Evolutionary conservation across 768 basidiomycete species (phyloP).

Genomic region (Ramaria sp.): DNA sequence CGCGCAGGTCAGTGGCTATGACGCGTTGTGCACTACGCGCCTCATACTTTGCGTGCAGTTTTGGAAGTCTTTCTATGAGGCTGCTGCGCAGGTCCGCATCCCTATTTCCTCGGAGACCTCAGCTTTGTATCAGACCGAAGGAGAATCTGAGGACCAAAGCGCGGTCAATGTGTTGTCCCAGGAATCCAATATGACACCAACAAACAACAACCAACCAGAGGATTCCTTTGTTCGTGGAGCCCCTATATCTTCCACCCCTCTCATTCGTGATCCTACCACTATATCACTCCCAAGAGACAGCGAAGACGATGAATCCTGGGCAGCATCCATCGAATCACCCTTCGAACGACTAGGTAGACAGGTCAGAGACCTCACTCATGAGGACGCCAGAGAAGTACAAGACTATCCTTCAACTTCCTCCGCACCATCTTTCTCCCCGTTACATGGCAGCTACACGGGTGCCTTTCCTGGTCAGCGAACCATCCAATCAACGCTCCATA

Average conservation of each 20-base stretch:
- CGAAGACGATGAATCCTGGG: slow-evolving; percentile 45
- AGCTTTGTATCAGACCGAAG: slow-evolving; percentile 11
- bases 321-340: slow-evolving; percentile 64
- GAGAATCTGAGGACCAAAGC: slow-evolving; percentile 5
- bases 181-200: slow-evolving; percentile 22
- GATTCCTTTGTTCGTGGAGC: slow-evolving; percentile 66
- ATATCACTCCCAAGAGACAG: slow-evolving; percentile 23
- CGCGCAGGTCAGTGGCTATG: slow-evolving; percentile 53
- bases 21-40: neutral
- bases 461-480: slow-evolving; percentile 13
- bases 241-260: slow-evolving; percentile 72
- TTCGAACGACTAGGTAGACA: slow-evolving; percentile 56
- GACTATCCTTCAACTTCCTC: slow-evolving; percentile 6
- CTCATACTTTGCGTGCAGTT: slow-evolving; percentile 41
- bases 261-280: slow-evolving; percentile 20
- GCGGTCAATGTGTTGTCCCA: slow-evolving; percentile 11
- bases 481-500: slow-evolving; percentile 11
- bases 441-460: neutral
- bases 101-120: slow-evolving; percentile 28
- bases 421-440: slow-evolving; percentile 14
- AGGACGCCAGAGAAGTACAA: slow-evolving; percentile 22
- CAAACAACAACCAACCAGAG: slow-evolving; percentile 39
- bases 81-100: slow-evolving; percentile 81
- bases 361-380: slow-evolving; percentile 41
- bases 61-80: slow-evolving; percentile 94